Percentiles rank a stretch among this genome's conserved stretches.
Evolutionary conservation across 805 yeast species (phyloP).

Genomic region (Ogataea pignaliae): DNA sequence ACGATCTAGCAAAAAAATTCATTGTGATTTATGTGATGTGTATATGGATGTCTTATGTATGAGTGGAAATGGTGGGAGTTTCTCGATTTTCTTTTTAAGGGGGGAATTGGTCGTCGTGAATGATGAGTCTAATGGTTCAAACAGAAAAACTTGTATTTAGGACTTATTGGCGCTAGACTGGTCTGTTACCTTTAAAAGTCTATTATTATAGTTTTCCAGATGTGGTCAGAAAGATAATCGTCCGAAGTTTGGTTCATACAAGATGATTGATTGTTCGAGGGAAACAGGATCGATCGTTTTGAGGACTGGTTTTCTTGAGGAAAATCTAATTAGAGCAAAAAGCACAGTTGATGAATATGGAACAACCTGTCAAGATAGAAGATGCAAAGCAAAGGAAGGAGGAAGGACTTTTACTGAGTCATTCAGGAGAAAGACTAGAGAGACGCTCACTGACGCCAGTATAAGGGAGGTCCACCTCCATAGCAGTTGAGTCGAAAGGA

Average conservation of each 20-base stretch:
- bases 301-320: too few relatives aligned
- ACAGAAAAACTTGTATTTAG: too few relatives aligned
- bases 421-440: neutral
- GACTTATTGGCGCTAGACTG: constrained; percentile 11
- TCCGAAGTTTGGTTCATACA: constrained; percentile 33
- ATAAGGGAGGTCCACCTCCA: neutral
- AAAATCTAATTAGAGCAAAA: neutral
- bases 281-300: too few relatives aligned
- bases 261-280: too few relatives aligned
- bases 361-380: neutral
- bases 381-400: neutral
- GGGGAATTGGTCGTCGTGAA: too few relatives aligned
- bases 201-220: constrained; percentile 39
- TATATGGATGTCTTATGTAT: neutral
- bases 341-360: neutral
- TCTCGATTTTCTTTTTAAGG: too few relatives aligned
- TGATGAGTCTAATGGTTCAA: too few relatives aligned
- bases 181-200: constrained; percentile 1
- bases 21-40: neutral
- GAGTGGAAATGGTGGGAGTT: too few relatives aligned
- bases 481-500: neutral
- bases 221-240: constrained; percentile 48
- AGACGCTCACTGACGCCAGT: neutral
- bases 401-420: too few relatives aligned
- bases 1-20: constrained; percentile 3